Evolutionary conservation across 75 land plant genomes (phyloP), one percentile per base, ranked within the genome.

Genomic region (Cupressus sempervirens): DNA sequence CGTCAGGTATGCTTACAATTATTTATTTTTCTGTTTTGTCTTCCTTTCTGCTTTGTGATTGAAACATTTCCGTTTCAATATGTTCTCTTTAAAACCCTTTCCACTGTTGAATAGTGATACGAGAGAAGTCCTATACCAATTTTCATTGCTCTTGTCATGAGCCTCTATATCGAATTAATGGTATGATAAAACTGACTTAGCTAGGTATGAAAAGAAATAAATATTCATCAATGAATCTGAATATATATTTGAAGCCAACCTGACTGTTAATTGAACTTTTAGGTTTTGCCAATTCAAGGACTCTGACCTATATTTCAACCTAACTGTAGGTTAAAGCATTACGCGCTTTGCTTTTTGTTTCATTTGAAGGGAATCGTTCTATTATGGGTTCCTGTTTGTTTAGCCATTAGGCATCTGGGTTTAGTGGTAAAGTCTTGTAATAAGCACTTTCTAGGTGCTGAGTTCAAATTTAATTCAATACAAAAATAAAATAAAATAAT

Each of bases 1-100:
- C 94, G 99, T 35, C 92, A 90, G 90, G 98, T 97, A 88, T 86
- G 87, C 72, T 56, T 23, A 52, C 82, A 13, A 13, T 41, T 45
- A 54, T 84, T 52, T 85, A 38, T 84, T 82, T 26, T 26, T 83
- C 20, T 85, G 50, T 68, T 81, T 65, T 68, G 81, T 3, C 18
- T 79, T 75, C 14, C 16, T 26, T 81, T 13, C 35, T 84, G 4
- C n/a, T 84, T 76, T 54, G 20, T 34, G 23, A 73, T n/a, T 8
- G 13, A 40, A 45, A 34, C 4, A 29, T 80, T 84, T 68, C 41
- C 45, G 48, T 43, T 79, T 7, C 26, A 41, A 79, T 14, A 38
- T 38, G 38, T 76, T 40, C 14, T 30, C 32, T 43, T 9, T 20
- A 4, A 76, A 43, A 1, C 12, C 35, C 20, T 43, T 45, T 79